Percentiles rank a stretch among this genome's conserved stretches.
These are phyloP conservation scores for Gracilariopsis chorda DNA, from an alignment of 23 red algal genomes.

Conservation along the genomic window DNA sequence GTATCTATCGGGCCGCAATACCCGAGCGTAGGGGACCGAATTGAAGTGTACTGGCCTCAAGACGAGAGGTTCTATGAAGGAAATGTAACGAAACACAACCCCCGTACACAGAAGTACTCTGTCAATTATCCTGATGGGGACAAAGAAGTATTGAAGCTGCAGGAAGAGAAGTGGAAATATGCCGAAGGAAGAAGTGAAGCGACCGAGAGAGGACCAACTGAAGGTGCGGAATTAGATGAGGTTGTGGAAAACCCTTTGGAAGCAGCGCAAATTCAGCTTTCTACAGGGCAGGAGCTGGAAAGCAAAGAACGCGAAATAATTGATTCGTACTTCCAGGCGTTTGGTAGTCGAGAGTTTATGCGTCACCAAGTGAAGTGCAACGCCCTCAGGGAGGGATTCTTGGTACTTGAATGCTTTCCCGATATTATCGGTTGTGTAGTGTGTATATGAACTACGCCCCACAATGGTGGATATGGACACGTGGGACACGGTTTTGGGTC, in stretches of 20 bases:
- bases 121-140: neutral
- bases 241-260: neutral
- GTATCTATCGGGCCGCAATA: too few relatives aligned
- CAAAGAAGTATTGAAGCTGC: neutral
- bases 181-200: too few relatives aligned
- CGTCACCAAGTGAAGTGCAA: neutral
- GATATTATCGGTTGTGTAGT: too few relatives aligned
- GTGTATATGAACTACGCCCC: too few relatives aligned
- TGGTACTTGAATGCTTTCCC: too few relatives aligned
- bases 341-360: neutral
- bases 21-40: neutral
- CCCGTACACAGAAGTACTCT: neutral
- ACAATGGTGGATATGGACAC: too few relatives aligned
- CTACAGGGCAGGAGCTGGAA: neutral
- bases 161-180: neutral
- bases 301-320: neutral
- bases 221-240: neutral
- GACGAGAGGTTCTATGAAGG: neutral
- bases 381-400: too few relatives aligned
- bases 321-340: neutral
- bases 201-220: neutral
- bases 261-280: neutral
- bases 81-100: neutral
- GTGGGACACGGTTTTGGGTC: too few relatives aligned
- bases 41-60: neutral